Percentiles rank a stretch among this genome's conserved stretches.
phyloP scores from a whole-genome alignment of 2,329 filamentous ascomycete species.

The Fusarium armeniacum region DNA sequence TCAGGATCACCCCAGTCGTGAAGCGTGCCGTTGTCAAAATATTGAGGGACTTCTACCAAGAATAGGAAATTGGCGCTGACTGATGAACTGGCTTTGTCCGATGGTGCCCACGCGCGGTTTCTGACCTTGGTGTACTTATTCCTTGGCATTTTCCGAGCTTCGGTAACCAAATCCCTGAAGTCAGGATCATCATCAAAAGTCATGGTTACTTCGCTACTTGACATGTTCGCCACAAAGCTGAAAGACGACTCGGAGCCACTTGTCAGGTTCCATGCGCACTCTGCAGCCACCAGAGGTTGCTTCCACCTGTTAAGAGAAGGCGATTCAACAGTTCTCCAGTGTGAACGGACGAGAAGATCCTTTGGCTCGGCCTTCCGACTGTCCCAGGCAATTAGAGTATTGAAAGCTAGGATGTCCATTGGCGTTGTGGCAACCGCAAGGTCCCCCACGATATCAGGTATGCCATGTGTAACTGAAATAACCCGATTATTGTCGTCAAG shows the following conservation, averaged over 20 bases:
- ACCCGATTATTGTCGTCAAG: not conserved
- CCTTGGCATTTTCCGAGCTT: not conserved
- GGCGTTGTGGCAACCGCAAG: not conserved
- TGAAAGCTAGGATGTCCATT: not conserved
- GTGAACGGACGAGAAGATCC: not conserved
- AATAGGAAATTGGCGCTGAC: not conserved
- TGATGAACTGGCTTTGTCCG: not conserved
- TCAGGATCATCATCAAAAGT: not conserved
- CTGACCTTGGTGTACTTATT: not conserved
- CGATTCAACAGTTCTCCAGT: not conserved
- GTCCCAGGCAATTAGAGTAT: not conserved
- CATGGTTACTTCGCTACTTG: not conserved
- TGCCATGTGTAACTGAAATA: not conserved
- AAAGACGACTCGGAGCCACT: not conserved
- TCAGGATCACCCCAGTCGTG: rapidly evolving
- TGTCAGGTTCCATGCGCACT: not conserved
- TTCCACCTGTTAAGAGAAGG: not conserved
- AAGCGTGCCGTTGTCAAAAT: not conserved
- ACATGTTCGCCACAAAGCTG: not conserved
- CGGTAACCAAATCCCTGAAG: not conserved
- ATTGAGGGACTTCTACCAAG: not conserved
- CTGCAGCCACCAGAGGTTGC: not conserved
- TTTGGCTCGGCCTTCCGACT: not conserved
- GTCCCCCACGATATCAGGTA: too few relatives aligned
- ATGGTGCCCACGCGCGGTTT: not conserved